A percentile compares a stretch with the other conserved stretches of the same genome.
These are phyloP conservation scores for Cystofilobasidium macerans DNA, from an alignment of 768 basidiomycete genomes.

Conservation along the genomic window DNA sequence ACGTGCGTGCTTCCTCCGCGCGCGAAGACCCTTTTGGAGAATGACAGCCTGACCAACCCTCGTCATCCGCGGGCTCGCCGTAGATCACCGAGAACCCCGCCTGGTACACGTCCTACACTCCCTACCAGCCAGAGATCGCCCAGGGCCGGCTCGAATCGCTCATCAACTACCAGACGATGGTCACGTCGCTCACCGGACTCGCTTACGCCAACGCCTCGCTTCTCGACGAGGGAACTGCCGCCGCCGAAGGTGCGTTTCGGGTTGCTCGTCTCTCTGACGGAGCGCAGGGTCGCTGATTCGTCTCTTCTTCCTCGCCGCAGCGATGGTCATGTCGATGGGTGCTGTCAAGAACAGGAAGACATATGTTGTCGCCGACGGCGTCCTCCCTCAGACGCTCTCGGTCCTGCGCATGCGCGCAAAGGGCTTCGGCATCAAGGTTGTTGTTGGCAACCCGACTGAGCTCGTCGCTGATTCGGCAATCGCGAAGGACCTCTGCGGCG, in stretches of 20 bases:
- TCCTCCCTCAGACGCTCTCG: slow-evolving; percentile 73
- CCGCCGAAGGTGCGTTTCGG: slow-evolving; percentile 28
- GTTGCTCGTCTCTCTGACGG: too few species aligned
- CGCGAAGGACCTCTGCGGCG: slow-evolving; percentile 60
- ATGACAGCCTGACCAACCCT: too few species aligned
- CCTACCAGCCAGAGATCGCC: slow-evolving; percentile 68
- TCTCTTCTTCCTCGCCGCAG: slow-evolving; percentile 39
- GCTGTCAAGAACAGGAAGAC: slow-evolving; percentile 60
- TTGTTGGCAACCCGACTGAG: slow-evolving; percentile 52
- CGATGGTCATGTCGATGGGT: slow-evolving; percentile 87
- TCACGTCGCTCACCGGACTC: slow-evolving; percentile 85
- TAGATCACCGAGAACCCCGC: slow-evolving; percentile 68
- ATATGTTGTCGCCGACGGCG: slow-evolving; percentile 73
- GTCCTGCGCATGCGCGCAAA: slow-evolving; percentile 84
- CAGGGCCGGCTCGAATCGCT: slow-evolving; percentile 96
- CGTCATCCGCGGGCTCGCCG: slow-evolving; percentile 48
- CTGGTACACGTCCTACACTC: slow-evolving; percentile 64
- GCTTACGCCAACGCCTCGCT: slow-evolving; percentile 93
- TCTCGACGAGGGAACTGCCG: slow-evolving; percentile 56
- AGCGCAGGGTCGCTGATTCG: background rate
- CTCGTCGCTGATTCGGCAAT: slow-evolving; percentile 32
- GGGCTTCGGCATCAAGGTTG: slow-evolving; percentile 79
- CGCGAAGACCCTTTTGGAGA: too few species aligned
- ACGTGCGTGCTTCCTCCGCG: slow-evolving; percentile 39
- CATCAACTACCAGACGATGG: slow-evolving; percentile 94